Conservation (phyloP, 2,329 filamentous ascomycete species). For the Botrytis tulipae region DNA sequence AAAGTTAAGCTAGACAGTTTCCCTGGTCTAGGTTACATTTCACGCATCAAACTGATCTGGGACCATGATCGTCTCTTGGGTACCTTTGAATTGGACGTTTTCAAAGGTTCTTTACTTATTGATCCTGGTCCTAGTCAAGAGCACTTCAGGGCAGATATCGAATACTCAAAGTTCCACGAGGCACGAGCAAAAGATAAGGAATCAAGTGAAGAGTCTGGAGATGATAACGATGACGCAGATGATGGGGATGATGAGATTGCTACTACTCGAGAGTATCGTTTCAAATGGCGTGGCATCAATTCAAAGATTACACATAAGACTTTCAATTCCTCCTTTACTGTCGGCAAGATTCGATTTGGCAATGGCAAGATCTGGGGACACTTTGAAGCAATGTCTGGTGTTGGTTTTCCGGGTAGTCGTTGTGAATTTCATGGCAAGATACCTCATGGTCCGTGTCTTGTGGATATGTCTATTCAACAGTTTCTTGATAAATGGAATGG, state of each 20-base stretch:
- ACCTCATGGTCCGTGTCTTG: slow-evolving; percentile 8
- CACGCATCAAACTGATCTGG: slow-evolving; percentile 12
- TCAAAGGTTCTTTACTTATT: not conserved
- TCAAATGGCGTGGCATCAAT: slow-evolving; percentile 13
- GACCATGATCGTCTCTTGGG: slow-evolving; percentile 12
- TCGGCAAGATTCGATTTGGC: slow-evolving; percentile 7
- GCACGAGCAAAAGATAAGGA: slow-evolving; percentile 2
- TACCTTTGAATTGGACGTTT: not conserved
- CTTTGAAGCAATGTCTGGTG: slow-evolving; percentile 11
- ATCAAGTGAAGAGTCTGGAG: slow-evolving; percentile 3
- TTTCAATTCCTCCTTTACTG: not conserved
- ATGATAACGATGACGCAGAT: not conserved
- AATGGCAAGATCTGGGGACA: slow-evolving; percentile 11
- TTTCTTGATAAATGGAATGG: slow-evolving; percentile 13
- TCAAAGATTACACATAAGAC: not conserved
- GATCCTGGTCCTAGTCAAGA: slow-evolving; percentile 9
- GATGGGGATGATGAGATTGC: slow-evolving; percentile 15
- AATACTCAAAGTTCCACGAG: slow-evolving; percentile 14
- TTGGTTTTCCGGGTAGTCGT: not conserved
- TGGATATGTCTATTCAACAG: slow-evolving; percentile 8
- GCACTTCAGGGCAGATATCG: slow-evolving; percentile 10
- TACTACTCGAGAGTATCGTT: not conserved
- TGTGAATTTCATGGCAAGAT: slow-evolving; percentile 13
- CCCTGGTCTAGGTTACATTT: not conserved
- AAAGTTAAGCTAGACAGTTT: not conserved